These are phyloP conservation scores for Tuctoria greenei DNA, from an alignment of 176 grass and related monocot genomes.

Conservation along the genomic window DNA sequence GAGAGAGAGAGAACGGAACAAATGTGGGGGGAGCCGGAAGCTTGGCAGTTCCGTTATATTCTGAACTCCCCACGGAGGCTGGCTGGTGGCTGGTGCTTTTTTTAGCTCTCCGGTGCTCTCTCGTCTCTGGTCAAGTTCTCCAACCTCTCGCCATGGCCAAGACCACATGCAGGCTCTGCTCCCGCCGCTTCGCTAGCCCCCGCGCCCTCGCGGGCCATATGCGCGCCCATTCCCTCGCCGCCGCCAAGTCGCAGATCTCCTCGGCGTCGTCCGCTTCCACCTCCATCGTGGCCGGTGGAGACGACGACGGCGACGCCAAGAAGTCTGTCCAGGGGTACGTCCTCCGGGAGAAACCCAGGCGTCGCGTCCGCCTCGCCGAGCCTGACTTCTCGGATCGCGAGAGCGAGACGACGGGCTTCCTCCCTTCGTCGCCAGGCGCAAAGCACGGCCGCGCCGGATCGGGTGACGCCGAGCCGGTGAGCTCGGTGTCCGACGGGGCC, in stretches of 20 bases:
- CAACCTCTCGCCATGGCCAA: conserved; percentile 58
- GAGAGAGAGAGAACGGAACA: conserved; percentile 20
- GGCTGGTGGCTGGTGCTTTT: too few relatives aligned
- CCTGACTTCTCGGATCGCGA: conserved; percentile 67
- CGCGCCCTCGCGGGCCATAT: conserved; percentile 73
- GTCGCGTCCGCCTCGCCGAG: conserved; percentile 45
- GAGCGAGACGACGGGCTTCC: conserved; percentile 56
- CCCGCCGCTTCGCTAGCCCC: conserved; percentile 65
- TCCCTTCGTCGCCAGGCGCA: conserved; percentile 19
- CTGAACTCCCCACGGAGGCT: conserved; percentile 28
- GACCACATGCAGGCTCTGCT: conserved; percentile 69
- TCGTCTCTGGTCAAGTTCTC: conserved; percentile 20
- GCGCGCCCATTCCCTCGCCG: conserved; percentile 60
- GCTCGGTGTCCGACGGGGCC: conserved; percentile 61
- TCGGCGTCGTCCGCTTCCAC: conserved; percentile 51
- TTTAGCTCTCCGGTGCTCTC: conserved; percentile 21
- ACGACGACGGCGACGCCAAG: conserved; percentile 12
- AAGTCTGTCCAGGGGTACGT: conserved; percentile 14
- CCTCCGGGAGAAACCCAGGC: conserved; percentile 64
- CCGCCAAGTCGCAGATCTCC: conserved; percentile 46
- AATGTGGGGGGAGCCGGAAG: conserved; percentile 25
- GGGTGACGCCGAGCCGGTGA: conserved; percentile 49
- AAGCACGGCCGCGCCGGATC: conserved; percentile 41
- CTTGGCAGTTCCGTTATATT: conserved; percentile 53
- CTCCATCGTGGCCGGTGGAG: conserved; percentile 31